A percentile compares a stretch with the other conserved stretches of the same genome.
Conservation (phyloP, 768 basidiomycete genomes). For the Auriculariales sp. region DNA sequence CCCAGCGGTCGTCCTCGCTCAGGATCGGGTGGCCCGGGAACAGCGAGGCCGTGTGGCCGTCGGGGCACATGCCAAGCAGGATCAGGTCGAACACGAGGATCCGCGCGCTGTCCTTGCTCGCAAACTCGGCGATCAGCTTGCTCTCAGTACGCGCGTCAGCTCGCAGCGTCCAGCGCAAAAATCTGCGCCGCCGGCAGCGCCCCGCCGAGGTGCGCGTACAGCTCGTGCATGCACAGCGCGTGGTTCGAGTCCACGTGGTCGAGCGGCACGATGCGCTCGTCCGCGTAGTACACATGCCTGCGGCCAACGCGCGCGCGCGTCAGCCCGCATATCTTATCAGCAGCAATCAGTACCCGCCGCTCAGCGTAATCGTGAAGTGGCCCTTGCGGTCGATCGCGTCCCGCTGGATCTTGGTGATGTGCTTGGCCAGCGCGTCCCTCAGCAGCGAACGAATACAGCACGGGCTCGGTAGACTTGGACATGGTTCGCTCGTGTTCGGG, state of each 20-base stretch:
- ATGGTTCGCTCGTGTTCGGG: no score
- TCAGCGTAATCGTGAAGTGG: conserved; percentile 84
- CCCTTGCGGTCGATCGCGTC: conserved; percentile 82
- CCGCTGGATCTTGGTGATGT: conserved; percentile 75
- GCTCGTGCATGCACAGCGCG: conserved; percentile 47
- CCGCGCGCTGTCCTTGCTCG: conserved; percentile 81
- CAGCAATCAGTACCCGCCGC: conserved; percentile 85
- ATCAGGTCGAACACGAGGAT: conserved; percentile 98
- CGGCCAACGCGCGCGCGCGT: no score
- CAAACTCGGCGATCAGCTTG: conserved; percentile 80
- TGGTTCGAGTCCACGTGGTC: conserved; percentile 92
- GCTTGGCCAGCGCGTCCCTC: conserved; percentile 54
- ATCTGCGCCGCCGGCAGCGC: conserved; percentile 66
- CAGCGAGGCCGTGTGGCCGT: conserved; percentile 95
- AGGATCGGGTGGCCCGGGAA: conserved; percentile 89
- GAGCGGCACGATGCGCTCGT: conserved; percentile 90
- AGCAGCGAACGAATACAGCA: conserved; percentile 67
- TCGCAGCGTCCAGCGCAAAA: conserved; percentile 49
- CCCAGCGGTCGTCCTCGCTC: conserved; percentile 82
- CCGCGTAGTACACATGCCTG: conserved; percentile 97
- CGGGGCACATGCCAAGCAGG: conserved; percentile 90
- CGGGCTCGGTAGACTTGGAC: conserved; percentile 46
- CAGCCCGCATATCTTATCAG: conserved; percentile 34
- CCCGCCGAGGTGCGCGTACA: conserved; percentile 56
- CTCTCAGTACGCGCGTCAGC: conserved; percentile 64